Percentiles rank a stretch among this genome's conserved stretches.
Evolutionary conservation across 2,329 filamentous ascomycete species (phyloP).

Genomic region (Macrophomina pseudophaseolina): DNA sequence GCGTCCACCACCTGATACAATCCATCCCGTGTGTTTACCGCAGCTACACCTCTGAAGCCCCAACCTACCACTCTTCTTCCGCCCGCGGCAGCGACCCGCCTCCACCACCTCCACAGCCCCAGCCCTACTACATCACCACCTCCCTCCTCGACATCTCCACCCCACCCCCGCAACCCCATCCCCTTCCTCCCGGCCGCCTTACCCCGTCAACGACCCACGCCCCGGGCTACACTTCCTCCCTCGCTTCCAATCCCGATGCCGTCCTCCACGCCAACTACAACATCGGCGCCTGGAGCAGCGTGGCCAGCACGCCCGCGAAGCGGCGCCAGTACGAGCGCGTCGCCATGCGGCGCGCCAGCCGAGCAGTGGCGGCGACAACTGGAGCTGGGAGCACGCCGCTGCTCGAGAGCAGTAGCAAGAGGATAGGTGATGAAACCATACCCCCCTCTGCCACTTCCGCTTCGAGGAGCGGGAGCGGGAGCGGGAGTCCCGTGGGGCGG

Average conservation of each 20-base stretch:
- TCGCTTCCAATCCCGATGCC: slow-evolving; percentile 30
- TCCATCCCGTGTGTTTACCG: not conserved
- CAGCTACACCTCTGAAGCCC: slow-evolving; percentile 60
- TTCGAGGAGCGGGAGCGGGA: too few relatives aligned
- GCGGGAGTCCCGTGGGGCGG: not conserved
- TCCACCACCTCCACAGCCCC: not conserved
- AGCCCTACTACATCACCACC: slow-evolving; percentile 22
- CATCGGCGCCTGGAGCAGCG: slow-evolving; percentile 64
- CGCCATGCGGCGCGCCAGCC: slow-evolving; percentile 59
- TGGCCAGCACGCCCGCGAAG: slow-evolving; percentile 56
- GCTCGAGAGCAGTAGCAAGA: slow-evolving; percentile 4
- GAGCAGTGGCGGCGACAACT: slow-evolving; percentile 15
- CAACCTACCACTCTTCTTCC: slow-evolving; percentile 65
- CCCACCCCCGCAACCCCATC: slow-evolving; percentile 1
- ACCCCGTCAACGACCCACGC: slow-evolving; percentile 33
- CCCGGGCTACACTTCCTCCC: slow-evolving; percentile 35
- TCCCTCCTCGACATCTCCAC: slow-evolving; percentile 25
- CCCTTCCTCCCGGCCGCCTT: slow-evolving; percentile 30
- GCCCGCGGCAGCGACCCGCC: slow-evolving; percentile 43
- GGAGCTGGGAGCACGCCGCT: not conserved
- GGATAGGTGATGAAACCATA: not conserved
- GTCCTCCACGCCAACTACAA: slow-evolving; percentile 50
- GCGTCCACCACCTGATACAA: too few relatives aligned
- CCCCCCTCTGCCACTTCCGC: not conserved
- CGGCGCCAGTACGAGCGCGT: slow-evolving; percentile 66